These are phyloP conservation scores for Suillus subaureus DNA, from an alignment of 768 basidiomycete genomes.

Conservation along the genomic window DNA sequence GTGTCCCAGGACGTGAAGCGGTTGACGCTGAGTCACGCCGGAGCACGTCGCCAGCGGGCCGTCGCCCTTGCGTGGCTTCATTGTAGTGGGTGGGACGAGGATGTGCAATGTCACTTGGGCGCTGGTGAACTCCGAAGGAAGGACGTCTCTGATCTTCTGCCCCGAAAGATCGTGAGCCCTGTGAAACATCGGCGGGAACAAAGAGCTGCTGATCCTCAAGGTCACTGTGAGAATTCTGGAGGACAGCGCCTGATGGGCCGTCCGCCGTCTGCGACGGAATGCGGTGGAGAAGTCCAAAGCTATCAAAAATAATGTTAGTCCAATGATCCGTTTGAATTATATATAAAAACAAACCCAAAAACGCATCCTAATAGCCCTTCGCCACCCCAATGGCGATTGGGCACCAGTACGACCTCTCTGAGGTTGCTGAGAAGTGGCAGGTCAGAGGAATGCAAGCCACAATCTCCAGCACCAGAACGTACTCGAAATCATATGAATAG, in stretches of 20 bases:
- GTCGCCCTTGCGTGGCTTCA: conserved; percentile 18
- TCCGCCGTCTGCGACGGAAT: conserved; percentile 80
- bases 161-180: conserved; percentile 7
- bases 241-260: conserved; percentile 56
- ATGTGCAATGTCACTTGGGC: conserved; percentile 26
- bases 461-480: conserved; percentile 32
- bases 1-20: conserved; percentile 27
- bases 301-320: conserved; percentile 30
- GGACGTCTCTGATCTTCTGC: conserved; percentile 12
- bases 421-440: conserved; percentile 60
- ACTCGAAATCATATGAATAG: conserved; percentile 98
- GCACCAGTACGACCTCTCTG: conserved; percentile 91
- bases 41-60: conserved; percentile 15
- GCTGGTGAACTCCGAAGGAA: conserved; percentile 11
- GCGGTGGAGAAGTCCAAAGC: conserved; percentile 90
- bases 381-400: conserved; percentile 97
- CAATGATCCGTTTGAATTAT: background rate
- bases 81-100: conserved; percentile 31
- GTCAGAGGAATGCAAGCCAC: conserved; percentile 7
- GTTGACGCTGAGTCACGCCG: conserved; percentile 19
- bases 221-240: conserved; percentile 49
- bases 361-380: conserved; percentile 95
- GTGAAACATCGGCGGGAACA: conserved; percentile 64
- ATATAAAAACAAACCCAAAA: conserved; percentile 70
- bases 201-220: conserved; percentile 69